phyloP scores from a whole-genome alignment of 352 stramenopile genomes.

The Globisporangium heterothallicum region DNA sequence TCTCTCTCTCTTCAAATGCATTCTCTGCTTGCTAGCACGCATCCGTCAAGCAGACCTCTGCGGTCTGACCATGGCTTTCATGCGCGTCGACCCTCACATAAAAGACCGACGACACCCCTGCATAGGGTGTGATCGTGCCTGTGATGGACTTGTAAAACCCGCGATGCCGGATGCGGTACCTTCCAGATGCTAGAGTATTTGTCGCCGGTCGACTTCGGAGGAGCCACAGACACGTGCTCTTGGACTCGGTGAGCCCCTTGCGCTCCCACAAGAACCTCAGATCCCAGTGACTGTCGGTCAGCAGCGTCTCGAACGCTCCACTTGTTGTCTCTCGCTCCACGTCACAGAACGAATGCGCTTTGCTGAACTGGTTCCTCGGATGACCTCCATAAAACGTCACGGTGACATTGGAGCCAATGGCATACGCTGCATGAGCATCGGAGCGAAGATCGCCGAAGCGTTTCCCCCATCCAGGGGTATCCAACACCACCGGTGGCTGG shows the following conservation, averaged over 20 bases:
- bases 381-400: conserved; percentile 42
- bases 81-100: conserved; percentile 3
- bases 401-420: conserved; percentile 24
- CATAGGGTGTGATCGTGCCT: conserved; percentile 19
- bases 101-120: conserved; percentile 23
- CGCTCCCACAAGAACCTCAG: conserved; percentile 35
- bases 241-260: conserved; percentile 20
- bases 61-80: background rate
- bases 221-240: conserved; percentile 36
- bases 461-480: conserved; percentile 18
- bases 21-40: too few relatives aligned
- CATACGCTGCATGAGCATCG: conserved; percentile 23
- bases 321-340: conserved; percentile 24
- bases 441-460: conserved; percentile 22
- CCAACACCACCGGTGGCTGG: conserved; percentile 30
- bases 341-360: conserved; percentile 34
- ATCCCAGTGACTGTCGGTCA: conserved; percentile 55
- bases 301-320: conserved; percentile 21
- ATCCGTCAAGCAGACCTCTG: background rate
- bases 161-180: conserved; percentile 39
- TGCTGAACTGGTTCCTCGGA: conserved; percentile 27
- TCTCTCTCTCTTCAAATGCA: too few relatives aligned
- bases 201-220: conserved; percentile 16
- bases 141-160: conserved; percentile 30
- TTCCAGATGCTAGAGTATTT: conserved; percentile 20